Base-by-base conservation (phyloP, 1,284 basidiomycete species). In the Sporisorium sorghi region DNA sequence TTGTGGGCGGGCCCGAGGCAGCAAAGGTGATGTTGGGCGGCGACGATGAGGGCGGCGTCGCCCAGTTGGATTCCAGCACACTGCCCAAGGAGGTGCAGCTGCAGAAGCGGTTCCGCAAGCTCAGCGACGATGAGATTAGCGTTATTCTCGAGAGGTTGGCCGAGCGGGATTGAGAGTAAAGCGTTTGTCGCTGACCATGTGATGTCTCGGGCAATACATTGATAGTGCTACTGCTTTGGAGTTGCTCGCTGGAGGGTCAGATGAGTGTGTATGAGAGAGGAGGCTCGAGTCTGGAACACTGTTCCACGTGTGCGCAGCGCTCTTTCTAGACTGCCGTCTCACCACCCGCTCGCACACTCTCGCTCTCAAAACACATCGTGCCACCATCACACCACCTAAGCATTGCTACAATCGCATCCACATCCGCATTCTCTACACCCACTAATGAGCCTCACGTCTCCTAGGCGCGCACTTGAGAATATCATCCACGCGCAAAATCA, bases 401-500 rank as follows among this genome's bases (percentile, higher is more conserved):
- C n/a, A n/a, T n/a, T n/a, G n/a, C 32, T 33, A 12, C 32, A 33
- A 14, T 37, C 33, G 28, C 23, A 51, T 11, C 12, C 2, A 40
- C 23, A 51, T 11, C 12, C 2, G 17, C 37, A 42, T 9, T 9
- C 5, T 9, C 28, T 9, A 12, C 26, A n/a, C 17, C 15, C 21
- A n/a, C 47, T 72, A 85, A 60, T 85, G 85, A 26, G 83, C 88
- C 80, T 90, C 89, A 53, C 89, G 85, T 80, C 87, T 86, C 79
- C 89, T 85, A 28, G 89, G 89, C 43, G 89, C 87, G 35, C 86
- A 84, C 47, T 89, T 85, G 67, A 90, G 80, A 68, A 90, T 89
- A 73, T 88, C 73, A 44, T 88, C 92, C 37, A 86, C 94, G 90
- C 96, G 89, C 77, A 99, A 88, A 76, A 98, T 97, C 94, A 99